Base-by-base conservation (phyloP, 2,329 filamentous ascomycete genomes). In the Aspergillus arachidicola region DNA sequence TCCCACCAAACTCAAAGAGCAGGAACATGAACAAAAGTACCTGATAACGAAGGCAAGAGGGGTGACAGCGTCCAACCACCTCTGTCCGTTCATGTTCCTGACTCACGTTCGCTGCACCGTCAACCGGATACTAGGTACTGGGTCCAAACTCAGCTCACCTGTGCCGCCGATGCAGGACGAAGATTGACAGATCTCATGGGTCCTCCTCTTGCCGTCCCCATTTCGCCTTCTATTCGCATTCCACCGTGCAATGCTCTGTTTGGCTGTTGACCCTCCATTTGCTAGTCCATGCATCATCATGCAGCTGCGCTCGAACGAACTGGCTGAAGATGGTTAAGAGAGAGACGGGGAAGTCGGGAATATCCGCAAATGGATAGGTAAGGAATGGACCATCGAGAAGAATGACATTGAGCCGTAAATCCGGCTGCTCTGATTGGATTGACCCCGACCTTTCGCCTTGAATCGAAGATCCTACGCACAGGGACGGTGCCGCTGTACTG, bases 31-130 rank as follows among this genome's bases (percentile, higher is more conserved):
- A 41, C 23, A 59, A 59, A 59, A 38, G 46, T 43, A 55, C 51
- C 21, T 26, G 32, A 30, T 19, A 54, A n/a, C 14, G 12, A 30
- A 21, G 48, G 19, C 10, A 23, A 26, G 6, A 23, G n/a, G 30
- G 4, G 34, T 32, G 30, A 19, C 21, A n/a, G 32, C 19, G 38
- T 60, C 64, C 64, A 66, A 62, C 58, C 63, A 61, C 12, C 45
- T 36, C 3, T 9, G 45, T 30, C 41, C 6, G 32, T 61, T 43
- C 55, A 64, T 41, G 56, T 57, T 58, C 50, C 58, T 62, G 59
- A 64, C 59, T 67, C 65, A 67, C 59, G 61, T 66, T 65, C 46
- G 50, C 63, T 66, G 63, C 59, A 67, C 58, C 61, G 55, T 58
- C 62, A 26, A 57, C 53, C 60, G 36, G 48, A 54, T 28, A 56